These are phyloP conservation scores for Candida ortonii DNA, from an alignment of 805 yeast species.

Conservation along the genomic window DNA sequence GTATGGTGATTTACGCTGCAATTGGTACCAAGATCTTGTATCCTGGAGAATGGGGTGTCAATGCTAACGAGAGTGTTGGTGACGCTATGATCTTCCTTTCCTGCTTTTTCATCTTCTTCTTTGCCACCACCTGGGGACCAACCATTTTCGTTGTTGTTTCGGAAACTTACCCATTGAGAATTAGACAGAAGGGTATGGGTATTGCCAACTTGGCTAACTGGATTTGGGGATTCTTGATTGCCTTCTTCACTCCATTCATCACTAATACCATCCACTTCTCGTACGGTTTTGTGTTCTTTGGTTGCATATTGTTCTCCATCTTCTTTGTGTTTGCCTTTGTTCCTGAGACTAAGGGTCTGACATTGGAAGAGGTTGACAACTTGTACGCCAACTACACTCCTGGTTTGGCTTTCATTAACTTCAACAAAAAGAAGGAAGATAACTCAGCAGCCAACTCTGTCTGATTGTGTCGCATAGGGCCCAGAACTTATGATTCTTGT, in stretches of 20 bases:
- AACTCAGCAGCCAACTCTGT: conserved; percentile 2
- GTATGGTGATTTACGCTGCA: conserved; percentile 59
- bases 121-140: conserved; percentile 79
- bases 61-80: conserved; percentile 52
- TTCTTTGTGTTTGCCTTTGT: conserved; percentile 54
- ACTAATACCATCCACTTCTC: conserved; percentile 52
- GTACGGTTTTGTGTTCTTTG: conserved; percentile 56
- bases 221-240: conserved; percentile 56
- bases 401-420: conserved; percentile 26
- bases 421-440: conserved; percentile 23
- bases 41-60: conserved; percentile 38
- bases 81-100: conserved; percentile 61
- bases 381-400: conserved; percentile 39
- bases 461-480: too few relatives aligned
- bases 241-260: conserved; percentile 59
- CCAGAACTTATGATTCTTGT: too few relatives aligned
- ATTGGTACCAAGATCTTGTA: conserved; percentile 53
- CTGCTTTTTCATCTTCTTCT: conserved; percentile 61
- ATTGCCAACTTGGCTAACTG: conserved; percentile 65
- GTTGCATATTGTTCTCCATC: conserved; percentile 51
- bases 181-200: conserved; percentile 61
- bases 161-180: conserved; percentile 66
- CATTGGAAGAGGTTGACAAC: conserved; percentile 56
- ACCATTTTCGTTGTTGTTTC: conserved; percentile 63
- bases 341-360: conserved; percentile 54